Evolutionary conservation across 805 yeast genomes (phyloP).

Genomic region (Teunomyces barrocoloradensis): DNA sequence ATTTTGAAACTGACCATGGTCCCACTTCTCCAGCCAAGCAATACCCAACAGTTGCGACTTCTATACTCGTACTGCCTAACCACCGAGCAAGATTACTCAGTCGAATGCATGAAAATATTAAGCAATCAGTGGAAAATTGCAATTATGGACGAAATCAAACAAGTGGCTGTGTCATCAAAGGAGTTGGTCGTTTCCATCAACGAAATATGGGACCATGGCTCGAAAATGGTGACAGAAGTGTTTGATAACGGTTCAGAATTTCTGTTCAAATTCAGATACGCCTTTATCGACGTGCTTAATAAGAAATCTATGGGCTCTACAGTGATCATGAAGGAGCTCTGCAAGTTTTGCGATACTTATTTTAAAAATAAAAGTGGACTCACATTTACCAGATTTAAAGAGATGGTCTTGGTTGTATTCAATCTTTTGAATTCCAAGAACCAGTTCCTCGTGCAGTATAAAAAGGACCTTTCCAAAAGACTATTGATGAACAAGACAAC

Average conservation of each 20-base stretch:
- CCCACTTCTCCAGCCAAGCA: slow-evolving; percentile 10
- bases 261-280: slow-evolving; percentile 28
- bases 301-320: slow-evolving; percentile 11
- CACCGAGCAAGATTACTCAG: slow-evolving; percentile 1
- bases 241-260: slow-evolving; percentile 15
- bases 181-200: neutral
- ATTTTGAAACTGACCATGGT: slow-evolving; percentile 21
- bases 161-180: slow-evolving; percentile 6
- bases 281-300: slow-evolving; percentile 21
- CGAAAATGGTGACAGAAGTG: slow-evolving; percentile 7
- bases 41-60: neutral
- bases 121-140: neutral
- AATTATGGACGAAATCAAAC: neutral
- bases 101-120: slow-evolving; percentile 1
- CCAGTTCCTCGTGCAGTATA: slow-evolving; percentile 30
- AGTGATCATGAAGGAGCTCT: slow-evolving; percentile 19
- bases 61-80: slow-evolving; percentile 2
- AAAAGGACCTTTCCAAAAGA: slow-evolving; percentile 36
- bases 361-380: slow-evolving; percentile 15
- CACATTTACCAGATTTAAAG: slow-evolving; percentile 15
- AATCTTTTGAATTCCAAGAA: slow-evolving; percentile 32
- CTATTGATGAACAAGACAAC: slow-evolving; percentile 25
- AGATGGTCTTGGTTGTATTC: slow-evolving; percentile 25
- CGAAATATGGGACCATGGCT: neutral
- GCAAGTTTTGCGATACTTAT: slow-evolving; percentile 31